phyloP scores from a whole-genome alignment of 345 rosid species.

The Eutrema heterophyllum region DNA sequence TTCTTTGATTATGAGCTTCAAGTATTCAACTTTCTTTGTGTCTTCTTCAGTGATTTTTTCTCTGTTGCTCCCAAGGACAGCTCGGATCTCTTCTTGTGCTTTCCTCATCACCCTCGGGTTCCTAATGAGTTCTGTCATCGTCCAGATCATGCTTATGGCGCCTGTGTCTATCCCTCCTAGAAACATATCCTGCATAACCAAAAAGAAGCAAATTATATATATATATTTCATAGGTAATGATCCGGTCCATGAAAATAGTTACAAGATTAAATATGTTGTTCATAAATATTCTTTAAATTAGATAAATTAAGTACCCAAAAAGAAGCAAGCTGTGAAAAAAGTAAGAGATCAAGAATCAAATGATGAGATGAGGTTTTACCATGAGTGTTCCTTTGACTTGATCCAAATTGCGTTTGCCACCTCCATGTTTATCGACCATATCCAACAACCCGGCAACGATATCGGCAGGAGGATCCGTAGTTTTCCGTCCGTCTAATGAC shows the following conservation, averaged over 20 bases:
- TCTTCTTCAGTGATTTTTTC: constrained; percentile 44
- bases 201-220: too few species aligned
- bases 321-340: too few species aligned
- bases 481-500: background rate
- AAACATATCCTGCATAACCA: constrained; percentile 57
- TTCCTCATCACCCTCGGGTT: constrained; percentile 49
- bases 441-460: constrained; percentile 10
- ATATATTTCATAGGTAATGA: too few species aligned
- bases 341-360: too few species aligned
- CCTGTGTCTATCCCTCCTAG: constrained; percentile 55
- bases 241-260: too few species aligned
- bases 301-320: too few species aligned
- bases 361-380: too few species aligned
- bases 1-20: constrained; percentile 53
- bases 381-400: too few species aligned
- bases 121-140: constrained; percentile 52
- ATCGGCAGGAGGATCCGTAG: constrained; percentile 1
- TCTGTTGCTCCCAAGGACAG: constrained; percentile 32
- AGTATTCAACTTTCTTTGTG: constrained; percentile 45
- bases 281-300: too few species aligned
- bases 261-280: too few species aligned
- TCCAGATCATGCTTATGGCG: constrained; percentile 54
- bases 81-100: constrained; percentile 44
- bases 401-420: too few species aligned
- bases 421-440: background rate